Base-by-base conservation (phyloP, 2,329 filamentous ascomycete species). In the Ramularia endophylla region DNA sequence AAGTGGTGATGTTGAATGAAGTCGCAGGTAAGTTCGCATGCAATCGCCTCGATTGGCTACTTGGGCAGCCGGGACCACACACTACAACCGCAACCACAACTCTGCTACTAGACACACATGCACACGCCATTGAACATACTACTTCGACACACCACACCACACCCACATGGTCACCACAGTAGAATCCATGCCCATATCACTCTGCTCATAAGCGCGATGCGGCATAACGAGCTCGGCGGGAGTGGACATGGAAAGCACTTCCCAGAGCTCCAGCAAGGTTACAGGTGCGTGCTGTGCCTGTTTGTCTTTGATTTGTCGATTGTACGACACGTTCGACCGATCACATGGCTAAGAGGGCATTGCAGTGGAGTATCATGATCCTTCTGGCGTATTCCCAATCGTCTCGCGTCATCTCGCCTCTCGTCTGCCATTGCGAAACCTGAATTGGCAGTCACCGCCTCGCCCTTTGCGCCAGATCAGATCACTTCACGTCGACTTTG, bases 361-460 rank as follows among this genome's bases (percentile, higher is more conserved):
- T 32, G 19, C 57, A 94, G 88, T 95, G 70, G 89, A 97, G 73
- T 98, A 95, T 69, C 87, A 85, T 69, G 92, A 98, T 68, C 90
- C 92, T 39, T 85, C 87, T 61, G 83, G 85, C 57, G 77, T 97
- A 50, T 97, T 90, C 67, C 81, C 86, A 44, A 75, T 90, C 38
- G 72, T 97, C 31, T 82, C 84, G 8, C 80, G 86, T 2, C 81
- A 89, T 43, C 73, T 98, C 43, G 73, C 85, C 29, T 74, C 84
- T 30, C 83, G 86, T 40, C 74, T 97, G 0, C 92, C 92, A 25
- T 74, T 98, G 27, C 84, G 82, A 50, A 94, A 97, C 58, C 79
- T 98, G 33, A 87, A 97, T 60, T 98, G 92, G 92, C 94, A 97
- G 64, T 95, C 92, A 11, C 87, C 94, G 47, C 83, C 84, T 19